Conservation (phyloP, 805 yeast species). For the Saccharomycopsis javanensis region DNA sequence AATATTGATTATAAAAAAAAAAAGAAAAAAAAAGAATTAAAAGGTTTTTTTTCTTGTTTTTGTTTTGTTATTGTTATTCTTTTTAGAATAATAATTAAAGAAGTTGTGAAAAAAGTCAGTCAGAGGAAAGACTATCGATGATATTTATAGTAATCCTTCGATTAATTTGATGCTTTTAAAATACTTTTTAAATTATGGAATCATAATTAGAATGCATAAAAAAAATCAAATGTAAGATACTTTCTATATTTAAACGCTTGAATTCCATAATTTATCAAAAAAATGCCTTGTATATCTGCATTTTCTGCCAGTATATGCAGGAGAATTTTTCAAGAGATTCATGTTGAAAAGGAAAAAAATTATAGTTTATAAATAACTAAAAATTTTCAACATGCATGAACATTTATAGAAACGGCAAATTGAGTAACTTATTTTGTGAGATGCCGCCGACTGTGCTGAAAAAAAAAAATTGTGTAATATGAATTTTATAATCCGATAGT, state of each 20-base stretch:
- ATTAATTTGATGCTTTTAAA: too few relatives aligned
- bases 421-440: not conserved
- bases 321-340: not conserved
- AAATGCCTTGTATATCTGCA: not conserved
- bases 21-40: not conserved
- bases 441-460: not conserved
- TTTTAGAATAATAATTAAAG: not conserved
- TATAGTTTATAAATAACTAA: not conserved
- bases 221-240: not conserved
- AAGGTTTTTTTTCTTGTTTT: too few relatives aligned
- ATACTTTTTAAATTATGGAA: not conserved
- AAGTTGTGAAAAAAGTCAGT: not conserved
- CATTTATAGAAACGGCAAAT: not conserved
- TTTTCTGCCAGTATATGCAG: not conserved
- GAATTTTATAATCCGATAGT: not conserved
- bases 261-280: not conserved
- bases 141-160: not conserved
- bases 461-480: not conserved
- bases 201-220: not conserved
- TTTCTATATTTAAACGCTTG: not conserved
- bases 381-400: not conserved
- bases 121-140: not conserved
- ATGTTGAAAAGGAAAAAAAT: not conserved
- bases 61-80: not conserved
- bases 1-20: too few relatives aligned